Evolutionary conservation across 208 protist genomes (phyloP), one percentile per base, ranked within the genome.

Genomic region (Trypanosoma rangeli): DNA sequence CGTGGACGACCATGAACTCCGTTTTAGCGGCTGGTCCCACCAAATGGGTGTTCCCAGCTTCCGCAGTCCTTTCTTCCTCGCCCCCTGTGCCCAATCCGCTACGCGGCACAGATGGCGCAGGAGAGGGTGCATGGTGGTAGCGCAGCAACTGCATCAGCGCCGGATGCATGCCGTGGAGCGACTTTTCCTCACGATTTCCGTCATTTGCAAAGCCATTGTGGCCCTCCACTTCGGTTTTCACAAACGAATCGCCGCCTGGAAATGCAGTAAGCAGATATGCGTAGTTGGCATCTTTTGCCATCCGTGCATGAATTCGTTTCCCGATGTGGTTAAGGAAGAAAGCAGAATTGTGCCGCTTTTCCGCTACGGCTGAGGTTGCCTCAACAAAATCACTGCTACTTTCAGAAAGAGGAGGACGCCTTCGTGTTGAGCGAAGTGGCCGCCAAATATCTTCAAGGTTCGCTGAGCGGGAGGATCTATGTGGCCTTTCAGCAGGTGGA

Each of bases 371-470:
- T 26, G 44, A 31, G 4, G 10, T 33, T 35, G 33, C 48, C 26
- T 73, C 53, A 37, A 49, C 35, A 33, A 70, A 65, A 64, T 72
- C 73, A 7, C 39, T 33, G 39, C 64, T 68, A 46, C 60, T 70
- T 46, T 64, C 58, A 26, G 66, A 64, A 13, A 62, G 28, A 28
- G 72, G 60, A 10, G 74, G 68, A 35, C 78, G 69, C n/a, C 78
- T 73, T 46, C 84, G 68, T 58, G 68, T 79, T 20, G 77, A 73
- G 7, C 84, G 80, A 26, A 80, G 73, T n/a, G 80, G 76, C 8
- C 71, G 72, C 84, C 84, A 89, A 62, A 81, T 75, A 64, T 89
- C 84, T 71, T 85, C 84, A 10, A 89, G 49, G 18, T 60, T 74
- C 59, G 58, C 76, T 42, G 24, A 9, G 37, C 33, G 67, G 52